Evolutionary conservation across 2,329 filamentous ascomycete genomes (phyloP).

Genomic region (Penicillium sp.): DNA sequence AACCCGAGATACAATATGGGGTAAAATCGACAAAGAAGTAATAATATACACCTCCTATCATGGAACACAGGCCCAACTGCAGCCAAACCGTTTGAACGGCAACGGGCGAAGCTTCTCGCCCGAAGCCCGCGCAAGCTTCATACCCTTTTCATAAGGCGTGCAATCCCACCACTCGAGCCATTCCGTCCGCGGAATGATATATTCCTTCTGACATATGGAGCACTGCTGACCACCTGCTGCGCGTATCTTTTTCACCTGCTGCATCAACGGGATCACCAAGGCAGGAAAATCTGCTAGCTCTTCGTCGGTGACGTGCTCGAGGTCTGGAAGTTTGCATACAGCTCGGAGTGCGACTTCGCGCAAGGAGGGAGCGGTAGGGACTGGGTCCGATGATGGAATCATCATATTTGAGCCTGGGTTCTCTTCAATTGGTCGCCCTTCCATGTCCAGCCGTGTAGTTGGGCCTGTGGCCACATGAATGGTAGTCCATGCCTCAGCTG

Average conservation of each 20-base stretch:
- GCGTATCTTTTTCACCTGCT: slow-evolving; percentile 35
- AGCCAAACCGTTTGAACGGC: slow-evolving; percentile 42
- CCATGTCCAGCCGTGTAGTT: slow-evolving; percentile 34
- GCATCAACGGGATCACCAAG: slow-evolving; percentile 36
- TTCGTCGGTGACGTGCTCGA: slow-evolving; percentile 37
- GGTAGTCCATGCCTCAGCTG: slow-evolving; percentile 35
- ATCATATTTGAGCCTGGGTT: slow-evolving; percentile 1
- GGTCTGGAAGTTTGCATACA: slow-evolving; percentile 35
- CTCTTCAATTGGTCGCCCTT: slow-evolving; percentile 28
- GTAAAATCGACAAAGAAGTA: not conserved
- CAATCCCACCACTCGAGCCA: slow-evolving; percentile 50
- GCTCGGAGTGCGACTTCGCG: slow-evolving; percentile 45
- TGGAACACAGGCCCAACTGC: slow-evolving; percentile 42
- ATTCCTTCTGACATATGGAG: slow-evolving; percentile 41
- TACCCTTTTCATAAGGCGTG: slow-evolving; percentile 38
- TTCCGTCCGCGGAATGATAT: slow-evolving; percentile 42
- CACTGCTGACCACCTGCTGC: slow-evolving; percentile 40
- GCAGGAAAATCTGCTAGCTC: slow-evolving; percentile 36
- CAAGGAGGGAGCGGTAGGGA: slow-evolving; percentile 37
- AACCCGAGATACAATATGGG: slow-evolving; percentile 7
- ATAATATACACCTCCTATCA: not conserved
- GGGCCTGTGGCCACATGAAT: slow-evolving; percentile 39
- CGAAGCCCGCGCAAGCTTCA: slow-evolving; percentile 31
- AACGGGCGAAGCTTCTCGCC: slow-evolving; percentile 37
- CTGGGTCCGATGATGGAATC: not conserved